phyloP scores from a whole-genome alignment of 306 rosid species.

The Mimosa pudica region DNA sequence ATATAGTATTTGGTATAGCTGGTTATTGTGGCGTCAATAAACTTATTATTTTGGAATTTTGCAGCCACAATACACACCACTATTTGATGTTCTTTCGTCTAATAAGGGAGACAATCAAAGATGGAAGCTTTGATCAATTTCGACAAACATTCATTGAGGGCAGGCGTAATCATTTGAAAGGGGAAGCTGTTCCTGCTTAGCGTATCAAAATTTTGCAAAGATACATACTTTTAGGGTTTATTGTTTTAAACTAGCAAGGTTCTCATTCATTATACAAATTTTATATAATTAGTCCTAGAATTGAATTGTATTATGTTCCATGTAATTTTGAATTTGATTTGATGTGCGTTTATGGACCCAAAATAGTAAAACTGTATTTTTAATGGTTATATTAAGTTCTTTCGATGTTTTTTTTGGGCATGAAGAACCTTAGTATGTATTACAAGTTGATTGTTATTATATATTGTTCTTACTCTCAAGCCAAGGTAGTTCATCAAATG shows the following conservation, averaged over 20 bases:
- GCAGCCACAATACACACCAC: conserved; percentile 95
- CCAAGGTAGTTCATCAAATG: too few relatives aligned
- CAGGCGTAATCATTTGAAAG: conserved; percentile 47
- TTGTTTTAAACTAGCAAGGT: neutral
- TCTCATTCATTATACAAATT: neutral
- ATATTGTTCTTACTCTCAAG: too few relatives aligned
- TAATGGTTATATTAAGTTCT: neutral
- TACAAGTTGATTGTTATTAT: too few relatives aligned
- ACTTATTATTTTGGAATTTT: conserved; percentile 30
- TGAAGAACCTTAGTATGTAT: too few relatives aligned
- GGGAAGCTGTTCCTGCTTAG: conserved; percentile 47
- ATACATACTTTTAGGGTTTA: neutral
- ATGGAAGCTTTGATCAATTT: conserved; percentile 75
- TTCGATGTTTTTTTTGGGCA: too few relatives aligned
- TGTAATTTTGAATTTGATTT: neutral
- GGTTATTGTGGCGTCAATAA: conserved; percentile 15
- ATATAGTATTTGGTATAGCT: neutral
- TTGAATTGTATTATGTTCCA: neutral
- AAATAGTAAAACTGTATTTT: neutral
- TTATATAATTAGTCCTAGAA: neutral
- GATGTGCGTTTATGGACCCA: neutral
- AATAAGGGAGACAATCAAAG: conserved; percentile 71
- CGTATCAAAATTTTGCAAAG: conserved; percentile 1
- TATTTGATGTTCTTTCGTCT: conserved; percentile 73
- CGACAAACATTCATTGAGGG: conserved; percentile 55